Percentiles rank a stretch among this genome's conserved stretches.
Conservation (phyloP, 768 basidiomycete species). For the Solioccasus polychromus region DNA sequence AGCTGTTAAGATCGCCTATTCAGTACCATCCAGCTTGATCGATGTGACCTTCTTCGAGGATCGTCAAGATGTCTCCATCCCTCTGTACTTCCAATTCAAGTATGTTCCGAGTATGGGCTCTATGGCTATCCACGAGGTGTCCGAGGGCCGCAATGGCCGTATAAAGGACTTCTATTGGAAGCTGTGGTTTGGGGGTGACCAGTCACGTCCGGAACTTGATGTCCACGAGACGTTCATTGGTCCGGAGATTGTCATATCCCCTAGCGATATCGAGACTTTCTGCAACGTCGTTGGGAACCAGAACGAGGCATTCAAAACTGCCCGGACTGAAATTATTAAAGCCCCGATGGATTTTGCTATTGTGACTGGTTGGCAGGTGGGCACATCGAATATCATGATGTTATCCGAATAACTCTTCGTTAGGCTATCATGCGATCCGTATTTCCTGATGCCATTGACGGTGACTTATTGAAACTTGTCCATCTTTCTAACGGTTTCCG, state of each 20-base stretch:
- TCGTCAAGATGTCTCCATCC: constrained; percentile 69
- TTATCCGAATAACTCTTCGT: constrained; percentile 7
- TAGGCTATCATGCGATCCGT: constrained; percentile 99
- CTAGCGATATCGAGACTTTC: constrained; percentile 79
- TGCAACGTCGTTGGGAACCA: constrained; percentile 93
- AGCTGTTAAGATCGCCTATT: constrained; percentile 71
- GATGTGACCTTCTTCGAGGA: constrained; percentile 80
- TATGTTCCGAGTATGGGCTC: constrained; percentile 89
- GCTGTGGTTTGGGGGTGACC: constrained; percentile 92
- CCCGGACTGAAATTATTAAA: constrained; percentile 61
- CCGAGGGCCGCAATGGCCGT: constrained; percentile 75
- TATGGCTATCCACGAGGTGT: constrained; percentile 90
- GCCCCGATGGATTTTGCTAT: constrained; percentile 99
- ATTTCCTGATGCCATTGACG: constrained; percentile 89
- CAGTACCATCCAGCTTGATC: constrained; percentile 53
- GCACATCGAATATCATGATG: constrained; percentile 23
- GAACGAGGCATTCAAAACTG: constrained; percentile 83
- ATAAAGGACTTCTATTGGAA: constrained; percentile 99
- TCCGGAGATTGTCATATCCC: constrained; percentile 79
- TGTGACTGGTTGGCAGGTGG: constrained; percentile 96
- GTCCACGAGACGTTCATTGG: constrained; percentile 82
- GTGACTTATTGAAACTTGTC: constrained; percentile 92
- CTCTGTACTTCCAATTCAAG: constrained; percentile 76
- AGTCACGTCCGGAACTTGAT: constrained; percentile 71
- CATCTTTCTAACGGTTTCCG: constrained; percentile 98